Conservation (phyloP, 192 early-diverging fungal genomes). For the Backusella tarrabulga region DNA sequence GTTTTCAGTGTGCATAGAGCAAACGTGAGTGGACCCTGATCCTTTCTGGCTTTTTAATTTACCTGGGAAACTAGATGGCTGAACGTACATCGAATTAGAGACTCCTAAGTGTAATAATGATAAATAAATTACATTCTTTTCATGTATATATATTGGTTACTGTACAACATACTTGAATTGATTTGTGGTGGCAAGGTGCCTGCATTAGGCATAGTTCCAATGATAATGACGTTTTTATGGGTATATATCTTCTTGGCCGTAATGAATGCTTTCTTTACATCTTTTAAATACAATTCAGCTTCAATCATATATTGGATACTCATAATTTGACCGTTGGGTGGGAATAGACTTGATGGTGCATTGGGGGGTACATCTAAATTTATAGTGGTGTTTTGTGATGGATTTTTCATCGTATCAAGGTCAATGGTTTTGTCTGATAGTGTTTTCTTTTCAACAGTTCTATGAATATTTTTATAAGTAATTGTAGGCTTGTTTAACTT, state of each 20-base stretch:
- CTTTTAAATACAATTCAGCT: background rate
- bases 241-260: background rate
- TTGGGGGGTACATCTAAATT: background rate
- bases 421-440: background rate
- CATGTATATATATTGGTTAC: background rate
- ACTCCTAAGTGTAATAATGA: background rate
- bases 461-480: background rate
- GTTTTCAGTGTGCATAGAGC: background rate
- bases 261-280: background rate
- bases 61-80: background rate
- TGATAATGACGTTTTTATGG: conserved; percentile 7
- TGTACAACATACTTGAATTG: background rate
- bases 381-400: background rate
- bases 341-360: background rate
- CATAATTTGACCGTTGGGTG: background rate
- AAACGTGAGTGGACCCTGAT: background rate
- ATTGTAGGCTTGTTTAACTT: background rate
- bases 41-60: background rate
- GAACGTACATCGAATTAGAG: background rate
- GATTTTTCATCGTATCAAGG: background rate
- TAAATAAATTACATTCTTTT: background rate
- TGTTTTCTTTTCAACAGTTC: background rate
- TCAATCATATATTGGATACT: background rate
- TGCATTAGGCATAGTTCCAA: background rate
- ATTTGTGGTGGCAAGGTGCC: background rate